Evolutionary conservation across 345 rosid species (phyloP).

Genomic region (Eucalyptus caleyi): DNA sequence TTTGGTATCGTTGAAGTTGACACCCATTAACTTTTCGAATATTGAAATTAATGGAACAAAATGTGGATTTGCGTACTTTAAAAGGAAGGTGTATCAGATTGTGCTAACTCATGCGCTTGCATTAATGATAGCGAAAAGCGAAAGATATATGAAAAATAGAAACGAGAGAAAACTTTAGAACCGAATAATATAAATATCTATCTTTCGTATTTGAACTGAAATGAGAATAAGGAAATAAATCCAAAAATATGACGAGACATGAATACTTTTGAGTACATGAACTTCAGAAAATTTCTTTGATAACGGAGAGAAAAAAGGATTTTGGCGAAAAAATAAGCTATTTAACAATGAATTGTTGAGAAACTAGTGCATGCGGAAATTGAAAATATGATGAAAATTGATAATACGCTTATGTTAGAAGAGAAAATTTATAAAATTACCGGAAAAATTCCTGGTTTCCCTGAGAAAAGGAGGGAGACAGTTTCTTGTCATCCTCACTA

Average conservation of each 20-base stretch:
- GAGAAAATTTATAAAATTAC: conserved; percentile 2
- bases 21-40: neutral
- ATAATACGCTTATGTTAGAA: neutral
- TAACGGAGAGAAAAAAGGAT: neutral
- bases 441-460: conserved; percentile 31
- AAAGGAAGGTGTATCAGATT: neutral
- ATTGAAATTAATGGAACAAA: neutral
- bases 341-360: neutral
- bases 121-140: neutral
- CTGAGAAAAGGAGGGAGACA: conserved; percentile 12
- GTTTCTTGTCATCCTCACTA: neutral
- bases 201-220: neutral
- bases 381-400: neutral
- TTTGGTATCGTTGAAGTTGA: neutral
- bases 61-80: neutral
- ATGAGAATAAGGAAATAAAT: neutral
- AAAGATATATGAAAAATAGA: neutral
- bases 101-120: neutral
- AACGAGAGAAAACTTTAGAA: neutral
- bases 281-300: neutral
- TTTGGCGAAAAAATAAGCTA: neutral
- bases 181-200: neutral
- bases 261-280: neutral
- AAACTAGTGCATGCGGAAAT: neutral
- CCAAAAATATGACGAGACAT: neutral